phyloP scores from a whole-genome alignment of 2,329 filamentous ascomycete genomes.

The Chaetomiaceae sp. region DNA sequence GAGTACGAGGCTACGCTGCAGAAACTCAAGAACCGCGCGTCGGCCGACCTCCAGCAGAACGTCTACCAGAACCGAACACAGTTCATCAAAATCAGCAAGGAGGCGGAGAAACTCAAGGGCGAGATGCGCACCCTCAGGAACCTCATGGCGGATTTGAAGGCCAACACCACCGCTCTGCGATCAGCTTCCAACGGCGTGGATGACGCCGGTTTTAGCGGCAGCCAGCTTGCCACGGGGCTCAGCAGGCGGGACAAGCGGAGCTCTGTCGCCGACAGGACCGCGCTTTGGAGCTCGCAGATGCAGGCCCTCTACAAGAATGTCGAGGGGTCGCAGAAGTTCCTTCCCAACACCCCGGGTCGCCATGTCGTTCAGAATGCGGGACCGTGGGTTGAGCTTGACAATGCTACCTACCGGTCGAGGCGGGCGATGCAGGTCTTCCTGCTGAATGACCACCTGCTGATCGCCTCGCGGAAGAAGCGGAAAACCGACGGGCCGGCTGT shows the following conservation, averaged over 20 bases:
- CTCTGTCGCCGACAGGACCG: conserved; percentile 68
- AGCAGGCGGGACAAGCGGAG: conserved; percentile 78
- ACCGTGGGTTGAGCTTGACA: conserved; percentile 93
- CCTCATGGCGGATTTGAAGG: conserved; percentile 87
- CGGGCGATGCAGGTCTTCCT: conserved; percentile 86
- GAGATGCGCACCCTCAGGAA: conserved; percentile 90
- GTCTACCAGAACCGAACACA: conserved; percentile 96
- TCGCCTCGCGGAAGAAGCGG: conserved; percentile 90
- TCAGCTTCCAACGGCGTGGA: conserved; percentile 49
- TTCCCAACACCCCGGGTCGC: conserved; percentile 83
- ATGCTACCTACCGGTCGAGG: conserved; percentile 91
- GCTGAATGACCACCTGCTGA: conserved; percentile 86
- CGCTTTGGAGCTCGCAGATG: conserved; percentile 64
- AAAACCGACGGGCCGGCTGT: conserved; percentile 61
- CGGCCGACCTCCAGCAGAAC: conserved; percentile 83
- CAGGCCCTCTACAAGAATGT: conserved; percentile 91
- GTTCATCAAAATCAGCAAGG: conserved; percentile 99
- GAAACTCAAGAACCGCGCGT: conserved; percentile 70
- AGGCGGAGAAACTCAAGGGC: conserved; percentile 92
- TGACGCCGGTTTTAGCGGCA: conserved; percentile 43
- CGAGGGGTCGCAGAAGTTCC: conserved; percentile 95
- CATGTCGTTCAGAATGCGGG: conserved; percentile 92
- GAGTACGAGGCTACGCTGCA: conserved; percentile 72
- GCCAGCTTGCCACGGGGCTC: conserved; percentile 46
- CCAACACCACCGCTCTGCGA: conserved; percentile 62